Evolutionary conservation across 768 basidiomycete species (phyloP).

Genomic region (Postia placenta): DNA sequence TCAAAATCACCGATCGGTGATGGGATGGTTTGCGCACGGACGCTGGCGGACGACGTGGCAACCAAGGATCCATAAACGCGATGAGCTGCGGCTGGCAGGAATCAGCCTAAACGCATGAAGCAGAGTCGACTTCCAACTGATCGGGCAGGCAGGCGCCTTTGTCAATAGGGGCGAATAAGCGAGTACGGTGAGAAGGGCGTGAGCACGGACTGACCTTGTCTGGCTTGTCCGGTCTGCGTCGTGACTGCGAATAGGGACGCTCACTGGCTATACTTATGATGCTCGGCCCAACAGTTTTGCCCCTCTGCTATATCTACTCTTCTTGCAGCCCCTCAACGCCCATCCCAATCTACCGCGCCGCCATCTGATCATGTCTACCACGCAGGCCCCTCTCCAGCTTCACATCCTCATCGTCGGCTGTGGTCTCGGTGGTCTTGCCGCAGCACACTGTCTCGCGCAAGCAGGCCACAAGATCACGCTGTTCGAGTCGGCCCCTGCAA

Average conservation of each 20-base stretch:
- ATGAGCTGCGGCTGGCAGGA: not conserved
- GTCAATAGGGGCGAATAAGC: not conserved
- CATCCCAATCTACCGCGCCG: not conserved
- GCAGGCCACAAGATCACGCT: slow-evolving; percentile 35
- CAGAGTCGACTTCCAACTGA: not conserved
- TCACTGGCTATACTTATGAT: slow-evolving; percentile 1
- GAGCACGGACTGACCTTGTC: not conserved
- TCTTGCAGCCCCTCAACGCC: not conserved
- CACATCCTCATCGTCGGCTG: slow-evolving; percentile 36
- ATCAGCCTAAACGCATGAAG: not conserved
- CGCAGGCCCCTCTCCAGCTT: slow-evolving; percentile 27
- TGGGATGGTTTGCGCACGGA: not conserved
- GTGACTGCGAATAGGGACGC: not conserved
- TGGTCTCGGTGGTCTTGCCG: slow-evolving; percentile 36
- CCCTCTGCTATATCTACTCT: not conserved
- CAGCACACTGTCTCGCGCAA: slow-evolving; percentile 31
- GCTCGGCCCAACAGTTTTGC: slow-evolving; percentile 1
- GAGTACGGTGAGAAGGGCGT: not conserved
- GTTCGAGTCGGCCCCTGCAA: slow-evolving; percentile 30
- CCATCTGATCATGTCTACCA: slow-evolving; percentile 1
- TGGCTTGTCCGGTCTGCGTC: not conserved
- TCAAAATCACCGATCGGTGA: not conserved
- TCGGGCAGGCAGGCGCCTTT: not conserved
- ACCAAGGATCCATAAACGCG: not conserved
- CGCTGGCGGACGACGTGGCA: not conserved